Percentiles rank a stretch among this genome's conserved stretches.
These are phyloP conservation scores for Lactarius evosmus DNA, from an alignment of 768 basidiomycete genomes.

Conservation along the genomic window DNA sequence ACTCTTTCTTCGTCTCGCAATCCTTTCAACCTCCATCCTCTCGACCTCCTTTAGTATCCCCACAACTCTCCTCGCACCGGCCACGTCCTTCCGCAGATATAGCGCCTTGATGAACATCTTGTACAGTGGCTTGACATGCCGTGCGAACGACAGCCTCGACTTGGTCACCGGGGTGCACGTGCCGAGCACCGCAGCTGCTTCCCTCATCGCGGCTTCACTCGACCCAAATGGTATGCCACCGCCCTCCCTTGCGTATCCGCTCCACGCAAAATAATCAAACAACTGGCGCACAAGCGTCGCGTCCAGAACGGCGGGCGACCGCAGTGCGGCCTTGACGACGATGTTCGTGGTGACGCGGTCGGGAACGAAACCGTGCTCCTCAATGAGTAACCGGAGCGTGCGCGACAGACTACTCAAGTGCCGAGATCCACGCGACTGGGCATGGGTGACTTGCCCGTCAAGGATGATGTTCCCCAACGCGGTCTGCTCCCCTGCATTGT, in stretches of 20 bases:
- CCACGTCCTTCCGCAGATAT: conserved; percentile 23
- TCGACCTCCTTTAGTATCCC: conserved; percentile 25
- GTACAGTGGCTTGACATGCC: conserved; percentile 26
- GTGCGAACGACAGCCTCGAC: conserved; percentile 19
- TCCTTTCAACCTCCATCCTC: conserved; percentile 16
- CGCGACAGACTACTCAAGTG: conserved; percentile 43
- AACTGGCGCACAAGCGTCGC: conserved; percentile 45
- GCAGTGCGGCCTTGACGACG: conserved; percentile 56
- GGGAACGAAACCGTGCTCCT: conserved; percentile 48
- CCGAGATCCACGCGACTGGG: conserved; percentile 40
- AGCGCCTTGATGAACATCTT: conserved; percentile 28
- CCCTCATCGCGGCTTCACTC: conserved; percentile 7
- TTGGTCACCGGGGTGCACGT: conserved; percentile 9
- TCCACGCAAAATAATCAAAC: conserved; percentile 61
- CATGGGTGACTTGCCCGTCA: conserved; percentile 40
- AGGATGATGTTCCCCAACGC: conserved; percentile 57
- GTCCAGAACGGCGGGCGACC: conserved; percentile 47
- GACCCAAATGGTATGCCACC: conserved; percentile 19
- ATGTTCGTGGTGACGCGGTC: conserved; percentile 74
- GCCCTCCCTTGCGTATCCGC: conserved; percentile 49
- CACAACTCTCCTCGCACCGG: conserved; percentile 23
- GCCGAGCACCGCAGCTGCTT: conserved; percentile 17
- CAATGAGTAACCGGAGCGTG: conserved; percentile 43
- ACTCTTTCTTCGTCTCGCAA: background rate
- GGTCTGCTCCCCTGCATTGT: conserved; percentile 35